Percentiles rank a stretch among this genome's conserved stretches.
These are phyloP conservation scores for Psilocybe azurescens DNA, from an alignment of 768 basidiomycete species.

Conservation along the genomic window DNA sequence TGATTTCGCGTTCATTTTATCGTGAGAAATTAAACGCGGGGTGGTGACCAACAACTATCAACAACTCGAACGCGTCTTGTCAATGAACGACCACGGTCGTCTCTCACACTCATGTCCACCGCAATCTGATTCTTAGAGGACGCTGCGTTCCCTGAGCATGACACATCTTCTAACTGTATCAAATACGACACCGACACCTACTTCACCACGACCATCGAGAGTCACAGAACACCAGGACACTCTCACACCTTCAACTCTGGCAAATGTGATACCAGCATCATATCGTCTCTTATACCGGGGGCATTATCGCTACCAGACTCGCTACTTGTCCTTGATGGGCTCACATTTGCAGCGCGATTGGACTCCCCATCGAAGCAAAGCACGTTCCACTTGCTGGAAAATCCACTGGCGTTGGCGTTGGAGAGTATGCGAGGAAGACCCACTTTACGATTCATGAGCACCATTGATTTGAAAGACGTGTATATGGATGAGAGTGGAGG, in stretches of 20 bases:
- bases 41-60: constrained; percentile 11
- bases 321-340: constrained; percentile 70
- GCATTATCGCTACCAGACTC: constrained; percentile 78
- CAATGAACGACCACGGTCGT: not conserved
- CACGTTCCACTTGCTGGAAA: constrained; percentile 54
- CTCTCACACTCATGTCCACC: not conserved
- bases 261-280: constrained; percentile 12
- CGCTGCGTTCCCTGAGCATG: not conserved
- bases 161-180: not conserved
- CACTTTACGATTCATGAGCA: constrained; percentile 61
- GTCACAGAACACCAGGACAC: not conserved
- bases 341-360: constrained; percentile 66
- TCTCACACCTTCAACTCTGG: not conserved
- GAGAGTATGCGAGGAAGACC: constrained; percentile 84
- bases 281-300: constrained; percentile 73
- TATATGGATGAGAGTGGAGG: constrained; percentile 65
- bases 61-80: constrained; percentile 13
- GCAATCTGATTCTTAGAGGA: too few species aligned
- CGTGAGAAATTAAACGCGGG: constrained; percentile 17
- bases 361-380: constrained; percentile 43
- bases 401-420: constrained; percentile 71
- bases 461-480: constrained; percentile 55
- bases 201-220: not conserved
- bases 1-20: not conserved
- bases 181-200: constrained; percentile 1